Evolutionary conservation across 306 rosid genomes (phyloP).

Genomic region (Betula pendula): DNA sequence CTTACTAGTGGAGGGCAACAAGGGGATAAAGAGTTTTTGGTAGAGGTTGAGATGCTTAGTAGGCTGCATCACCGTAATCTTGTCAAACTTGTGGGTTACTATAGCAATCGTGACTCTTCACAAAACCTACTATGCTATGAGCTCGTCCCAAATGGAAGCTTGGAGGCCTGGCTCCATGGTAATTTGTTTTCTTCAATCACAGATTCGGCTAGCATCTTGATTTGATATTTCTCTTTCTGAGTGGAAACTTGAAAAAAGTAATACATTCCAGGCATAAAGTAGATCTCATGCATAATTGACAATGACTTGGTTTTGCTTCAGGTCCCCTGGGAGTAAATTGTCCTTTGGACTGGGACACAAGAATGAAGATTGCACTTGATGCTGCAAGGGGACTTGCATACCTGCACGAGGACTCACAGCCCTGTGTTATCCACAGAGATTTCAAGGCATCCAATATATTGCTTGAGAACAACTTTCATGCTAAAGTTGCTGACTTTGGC

Average conservation of each 20-base stretch:
- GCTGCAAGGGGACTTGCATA: slow-evolving; percentile 97
- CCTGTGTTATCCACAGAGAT: slow-evolving; percentile 94
- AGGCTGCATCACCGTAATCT: slow-evolving; percentile 97
- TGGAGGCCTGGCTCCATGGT: slow-evolving; percentile 99
- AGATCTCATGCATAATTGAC: neutral
- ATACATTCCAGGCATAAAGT: neutral
- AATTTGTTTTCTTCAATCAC: slow-evolving; percentile 35
- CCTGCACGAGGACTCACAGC: slow-evolving; percentile 96
- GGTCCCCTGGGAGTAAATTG: slow-evolving; percentile 93
- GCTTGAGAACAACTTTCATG: slow-evolving; percentile 87
- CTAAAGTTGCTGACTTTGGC: slow-evolving; percentile 98
- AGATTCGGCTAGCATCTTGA: slow-evolving; percentile 11
- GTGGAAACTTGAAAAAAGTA: neutral
- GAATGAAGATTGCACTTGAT: slow-evolving; percentile 98
- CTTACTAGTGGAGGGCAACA: slow-evolving; percentile 94
- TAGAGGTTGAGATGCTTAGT: slow-evolving; percentile 98
- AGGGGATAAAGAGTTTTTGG: slow-evolving; percentile 90
- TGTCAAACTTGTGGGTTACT: slow-evolving; percentile 92
- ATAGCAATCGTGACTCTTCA: slow-evolving; percentile 75
- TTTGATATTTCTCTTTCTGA: slow-evolving; percentile 10
- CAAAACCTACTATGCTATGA: slow-evolving; percentile 96
- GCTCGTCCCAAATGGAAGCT: slow-evolving; percentile 97
- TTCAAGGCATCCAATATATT: slow-evolving; percentile 96
- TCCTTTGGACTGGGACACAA: slow-evolving; percentile 95
- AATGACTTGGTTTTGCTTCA: slow-evolving; percentile 36